Conservation (phyloP, 306 rosid genomes). For the Fragaria nilgerrensis region DNA sequence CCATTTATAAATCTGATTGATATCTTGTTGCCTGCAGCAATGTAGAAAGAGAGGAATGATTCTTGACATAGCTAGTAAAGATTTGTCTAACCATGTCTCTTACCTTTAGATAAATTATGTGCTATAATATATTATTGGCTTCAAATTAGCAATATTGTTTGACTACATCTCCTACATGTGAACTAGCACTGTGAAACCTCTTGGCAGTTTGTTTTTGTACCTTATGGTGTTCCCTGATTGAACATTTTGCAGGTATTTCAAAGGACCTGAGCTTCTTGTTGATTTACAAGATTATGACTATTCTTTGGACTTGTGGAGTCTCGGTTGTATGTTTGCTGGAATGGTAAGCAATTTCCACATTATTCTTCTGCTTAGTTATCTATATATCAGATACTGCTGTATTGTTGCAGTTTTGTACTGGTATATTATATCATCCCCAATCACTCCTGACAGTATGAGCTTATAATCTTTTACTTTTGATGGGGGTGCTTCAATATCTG, state of each 20-base stretch:
- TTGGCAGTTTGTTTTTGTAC: background rate
- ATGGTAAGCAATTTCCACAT: constrained; percentile 53
- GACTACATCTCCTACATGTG: background rate
- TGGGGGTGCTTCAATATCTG: background rate
- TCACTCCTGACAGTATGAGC: background rate
- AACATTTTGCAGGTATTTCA: constrained; percentile 66
- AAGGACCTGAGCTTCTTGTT: constrained; percentile 97
- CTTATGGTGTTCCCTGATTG: constrained; percentile 5
- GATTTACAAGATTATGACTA: constrained; percentile 97
- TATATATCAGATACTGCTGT: background rate
- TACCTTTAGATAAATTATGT: background rate
- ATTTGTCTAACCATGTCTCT: background rate
- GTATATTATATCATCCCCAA: background rate
- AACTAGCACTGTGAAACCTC: background rate
- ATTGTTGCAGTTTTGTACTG: background rate
- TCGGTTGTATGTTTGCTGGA: constrained; percentile 97
- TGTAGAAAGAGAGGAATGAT: background rate
- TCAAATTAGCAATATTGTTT: background rate
- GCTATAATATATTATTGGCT: background rate
- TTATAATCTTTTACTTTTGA: background rate
- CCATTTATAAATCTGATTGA: background rate
- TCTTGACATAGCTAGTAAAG: background rate
- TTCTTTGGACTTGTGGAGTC: constrained; percentile 91
- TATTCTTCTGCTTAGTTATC: background rate
- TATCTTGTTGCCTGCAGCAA: background rate